Evolutionary conservation across 2,329 filamentous ascomycete genomes (phyloP), one percentile per base, ranked within the genome.

Genomic region (Ascochyta viciae-villosae): DNA sequence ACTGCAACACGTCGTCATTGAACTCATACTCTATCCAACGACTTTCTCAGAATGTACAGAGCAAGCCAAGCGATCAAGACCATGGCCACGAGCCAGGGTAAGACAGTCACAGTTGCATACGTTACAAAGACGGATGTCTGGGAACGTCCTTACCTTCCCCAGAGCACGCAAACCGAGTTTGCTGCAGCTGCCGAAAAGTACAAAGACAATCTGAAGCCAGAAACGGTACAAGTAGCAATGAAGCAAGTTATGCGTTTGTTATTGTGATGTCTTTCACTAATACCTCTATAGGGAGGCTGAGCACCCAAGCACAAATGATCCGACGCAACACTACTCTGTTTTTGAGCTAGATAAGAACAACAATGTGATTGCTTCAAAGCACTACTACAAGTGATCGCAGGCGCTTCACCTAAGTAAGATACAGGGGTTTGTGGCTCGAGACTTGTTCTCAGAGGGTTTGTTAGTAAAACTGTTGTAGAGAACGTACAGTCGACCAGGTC

Each of bases 331-430:
- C 38, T 50, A 29, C 29, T 42, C 47, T n/a, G 38, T 29, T 4
- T 43, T 50, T 34, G 38, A 50, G 29, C 47, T 50, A 5, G 47
- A 50, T 33, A 43, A 41, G 22, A 24, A 34, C 29, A 29, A 23
- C 29, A 50, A 50, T 22, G 47, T 50, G 6, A 31, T 50, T 33
- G 29, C 26, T 24, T 50, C 38, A 43, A 50, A 50, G 38, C 38
- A 50, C 24, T 50, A 50, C 29, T 50, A 50, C 26, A 50, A 50
- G 31, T 50, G 42, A 49, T 39, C 9, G 29, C 9, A 9, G 29
- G 29, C 9, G 29, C 29, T 33, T 33, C 29, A 12, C 29, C 29
- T 33, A 12, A 33, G 29, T 12, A 33, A 33, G 29, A 33, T 33
- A 33, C 9, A 33, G 9, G 12, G 13, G 4, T 9, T 33, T 33